Evolutionary conservation across 2,329 filamentous ascomycete species (phyloP), one percentile per base, ranked within the genome.

Genomic region (Microsporum canis): DNA sequence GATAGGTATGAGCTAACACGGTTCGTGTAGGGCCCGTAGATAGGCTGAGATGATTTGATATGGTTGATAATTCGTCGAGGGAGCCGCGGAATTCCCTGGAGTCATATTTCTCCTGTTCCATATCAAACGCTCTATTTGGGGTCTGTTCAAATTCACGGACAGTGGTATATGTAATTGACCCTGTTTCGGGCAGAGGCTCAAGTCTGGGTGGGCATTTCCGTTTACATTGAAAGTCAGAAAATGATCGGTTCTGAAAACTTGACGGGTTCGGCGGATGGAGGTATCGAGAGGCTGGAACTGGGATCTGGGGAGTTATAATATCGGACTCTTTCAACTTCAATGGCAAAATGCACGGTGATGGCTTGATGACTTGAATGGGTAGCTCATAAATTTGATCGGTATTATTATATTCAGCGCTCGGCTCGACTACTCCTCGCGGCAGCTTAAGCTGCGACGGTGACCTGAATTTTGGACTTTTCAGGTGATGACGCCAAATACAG

Each of bases 1-100:
- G n/a, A 55, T 55, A 55, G n/a, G 51, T 55, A 36, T 55, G 51
- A 3, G 51, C 51, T n/a, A 55, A 34, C 33, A 55, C 51, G 6
- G 51, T 55, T 7, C 51, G 29, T 23, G 51, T 55, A 14, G 12
- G 23, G n/a, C 41, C 27, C 3, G 36, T 17, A 23, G 41, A 31
- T 41, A n/a, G 7, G 17, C 33, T 41, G 34, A 36, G 6, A 10
- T 45, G 34, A 29, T 39, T 58, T 43, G 38, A 29, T 33, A 41
- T 29, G 4, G 56, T 45, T n/a, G 41, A 41, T 23, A 45, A 6
- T 41, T 58, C 56, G 17, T 58, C 41, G 29, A 58, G 56, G 2
- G 38, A 58, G 23, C 41, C 36, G 6, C 56, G 36, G 10, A 41
- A 41, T 23, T 39, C 56, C 29, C 14, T 41, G 5, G 27, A 4